Evolutionary conservation across 2,329 filamentous ascomycete genomes (phyloP).

Genomic region (Calonectria pteridis): DNA sequence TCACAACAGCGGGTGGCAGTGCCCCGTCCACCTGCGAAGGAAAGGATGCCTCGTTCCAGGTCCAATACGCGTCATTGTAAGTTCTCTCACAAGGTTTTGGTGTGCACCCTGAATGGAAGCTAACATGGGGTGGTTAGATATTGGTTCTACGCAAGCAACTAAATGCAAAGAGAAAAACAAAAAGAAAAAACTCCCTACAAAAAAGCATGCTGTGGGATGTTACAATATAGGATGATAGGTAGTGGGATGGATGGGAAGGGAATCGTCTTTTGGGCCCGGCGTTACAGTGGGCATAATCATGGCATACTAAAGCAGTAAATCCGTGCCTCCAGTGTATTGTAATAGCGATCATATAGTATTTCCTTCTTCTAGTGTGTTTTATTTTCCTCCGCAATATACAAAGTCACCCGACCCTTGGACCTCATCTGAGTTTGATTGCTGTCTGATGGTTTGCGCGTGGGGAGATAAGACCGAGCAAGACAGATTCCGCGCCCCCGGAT

Average conservation of each 20-base stretch:
- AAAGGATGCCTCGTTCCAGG: conserved; percentile 72
- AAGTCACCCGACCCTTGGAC: background rate
- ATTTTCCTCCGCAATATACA: background rate
- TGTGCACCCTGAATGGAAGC: background rate
- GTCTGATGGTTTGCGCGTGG: background rate
- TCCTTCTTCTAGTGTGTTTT: background rate
- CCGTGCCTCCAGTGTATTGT: conserved; percentile 20
- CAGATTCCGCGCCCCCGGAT: conserved; percentile 18
- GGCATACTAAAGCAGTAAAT: conserved; percentile 12
- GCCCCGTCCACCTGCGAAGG: conserved; percentile 80
- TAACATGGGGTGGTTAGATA: conserved; percentile 39
- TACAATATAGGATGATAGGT: background rate
- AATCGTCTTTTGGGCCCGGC: conserved; percentile 15
- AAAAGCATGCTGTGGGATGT: background rate
- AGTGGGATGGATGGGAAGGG: conserved; percentile 4
- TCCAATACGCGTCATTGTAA: conserved; percentile 89
- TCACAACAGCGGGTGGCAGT: conserved; percentile 86
- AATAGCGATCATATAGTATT: conserved; percentile 17
- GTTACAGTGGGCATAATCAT: conserved; percentile 19
- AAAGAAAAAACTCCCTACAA: background rate
- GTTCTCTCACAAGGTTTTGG: conserved; percentile 51
- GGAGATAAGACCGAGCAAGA: background rate
- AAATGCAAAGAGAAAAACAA: conserved; percentile 19
- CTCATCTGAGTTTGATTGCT: background rate
- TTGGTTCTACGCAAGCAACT: conserved; percentile 44